Conservation (phyloP, 257 asterid genomes). For the Nyctanthes arbortristis region DNA sequence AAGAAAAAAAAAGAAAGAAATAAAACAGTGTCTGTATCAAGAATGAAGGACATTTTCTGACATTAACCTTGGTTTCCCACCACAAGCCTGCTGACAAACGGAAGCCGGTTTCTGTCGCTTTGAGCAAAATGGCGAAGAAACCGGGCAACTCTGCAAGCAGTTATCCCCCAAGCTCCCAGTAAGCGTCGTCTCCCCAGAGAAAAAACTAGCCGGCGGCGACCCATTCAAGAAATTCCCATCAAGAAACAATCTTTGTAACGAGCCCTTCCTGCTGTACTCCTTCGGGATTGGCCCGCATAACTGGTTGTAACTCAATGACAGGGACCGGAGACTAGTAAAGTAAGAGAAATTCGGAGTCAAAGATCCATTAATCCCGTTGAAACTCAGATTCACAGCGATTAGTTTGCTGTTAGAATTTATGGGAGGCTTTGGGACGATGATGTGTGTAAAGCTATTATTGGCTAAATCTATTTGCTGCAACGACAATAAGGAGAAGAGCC, state of each 20-base stretch:
- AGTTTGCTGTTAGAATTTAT: constrained; percentile 45
- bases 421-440: constrained; percentile 41
- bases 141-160: constrained; percentile 72
- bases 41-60: constrained; percentile 22
- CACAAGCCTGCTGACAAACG: constrained; percentile 74
- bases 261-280: constrained; percentile 56
- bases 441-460: constrained; percentile 48
- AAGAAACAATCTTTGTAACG: constrained; percentile 59
- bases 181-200: constrained; percentile 41
- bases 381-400: constrained; percentile 75
- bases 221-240: constrained; percentile 86
- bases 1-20: not conserved
- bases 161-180: constrained; percentile 89
- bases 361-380: constrained; percentile 53
- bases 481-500: constrained; percentile 70
- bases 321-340: constrained; percentile 56
- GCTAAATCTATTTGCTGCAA: constrained; percentile 75
- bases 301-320: constrained; percentile 63
- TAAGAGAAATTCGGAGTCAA: constrained; percentile 54
- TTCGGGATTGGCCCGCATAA: constrained; percentile 77
- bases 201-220: constrained; percentile 71
- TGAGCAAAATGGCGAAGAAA: constrained; percentile 72
- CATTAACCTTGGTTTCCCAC: constrained; percentile 66
- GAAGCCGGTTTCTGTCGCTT: constrained; percentile 82
- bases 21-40: no score